Evolutionary conservation across 2,329 filamentous ascomycete genomes (phyloP).

Genomic region (Mycocentrospora acerina): DNA sequence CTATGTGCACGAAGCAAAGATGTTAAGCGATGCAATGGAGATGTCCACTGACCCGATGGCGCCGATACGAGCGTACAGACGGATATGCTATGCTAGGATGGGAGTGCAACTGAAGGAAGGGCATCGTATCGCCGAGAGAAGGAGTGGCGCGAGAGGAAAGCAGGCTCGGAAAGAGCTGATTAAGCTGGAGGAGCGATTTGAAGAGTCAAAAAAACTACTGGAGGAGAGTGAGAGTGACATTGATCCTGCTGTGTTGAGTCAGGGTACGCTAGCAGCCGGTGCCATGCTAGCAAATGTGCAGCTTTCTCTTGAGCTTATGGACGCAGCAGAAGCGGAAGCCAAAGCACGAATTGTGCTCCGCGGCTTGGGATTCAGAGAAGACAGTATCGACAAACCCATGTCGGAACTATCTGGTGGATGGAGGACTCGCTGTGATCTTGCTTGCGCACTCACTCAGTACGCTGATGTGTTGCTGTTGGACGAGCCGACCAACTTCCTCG

Average conservation of each 20-base stretch:
- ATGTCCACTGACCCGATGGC: conserved; percentile 56
- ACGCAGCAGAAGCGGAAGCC: conserved; percentile 63
- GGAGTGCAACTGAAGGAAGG: conserved; percentile 66
- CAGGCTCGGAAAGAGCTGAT: conserved; percentile 74
- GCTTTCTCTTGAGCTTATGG: conserved; percentile 62
- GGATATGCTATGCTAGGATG: conserved; percentile 63
- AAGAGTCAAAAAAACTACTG: conserved; percentile 54
- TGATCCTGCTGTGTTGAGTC: conserved; percentile 56
- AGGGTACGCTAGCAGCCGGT: conserved; percentile 68
- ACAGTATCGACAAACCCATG: conserved; percentile 60
- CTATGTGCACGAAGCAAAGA: conserved; percentile 63
- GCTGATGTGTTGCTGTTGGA: conserved; percentile 80
- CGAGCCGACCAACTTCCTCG: conserved; percentile 85
- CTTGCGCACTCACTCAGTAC: conserved; percentile 65
- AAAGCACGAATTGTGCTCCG: conserved; percentile 62
- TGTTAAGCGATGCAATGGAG: conserved; percentile 63
- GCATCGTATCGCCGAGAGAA: conserved; percentile 71
- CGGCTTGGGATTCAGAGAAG: conserved; percentile 71
- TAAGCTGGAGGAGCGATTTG: conserved; percentile 66
- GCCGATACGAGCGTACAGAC: conserved; percentile 62
- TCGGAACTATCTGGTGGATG: conserved; percentile 69
- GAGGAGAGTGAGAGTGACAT: conserved; percentile 60
- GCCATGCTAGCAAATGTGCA: conserved; percentile 72
- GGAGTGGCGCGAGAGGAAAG: conserved; percentile 74
- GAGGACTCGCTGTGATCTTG: conserved; percentile 47